These are phyloP conservation scores for Straminergon stramineum DNA, from an alignment of 225 moss, liverwort and hornwort genomes.

Conservation along the genomic window DNA sequence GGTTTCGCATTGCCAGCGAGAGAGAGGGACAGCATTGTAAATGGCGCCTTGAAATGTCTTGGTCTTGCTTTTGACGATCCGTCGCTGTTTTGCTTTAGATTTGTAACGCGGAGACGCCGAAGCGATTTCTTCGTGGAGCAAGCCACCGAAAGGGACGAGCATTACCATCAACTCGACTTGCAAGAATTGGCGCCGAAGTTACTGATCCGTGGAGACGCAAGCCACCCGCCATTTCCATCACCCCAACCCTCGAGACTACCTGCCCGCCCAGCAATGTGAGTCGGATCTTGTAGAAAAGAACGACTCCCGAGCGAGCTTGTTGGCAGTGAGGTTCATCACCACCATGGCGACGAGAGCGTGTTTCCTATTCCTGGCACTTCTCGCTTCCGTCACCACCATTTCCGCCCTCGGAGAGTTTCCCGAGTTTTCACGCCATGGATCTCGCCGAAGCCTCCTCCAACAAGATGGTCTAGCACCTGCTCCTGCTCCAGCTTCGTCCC, in stretches of 20 bases:
- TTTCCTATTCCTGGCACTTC: constrained; percentile 1
- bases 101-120: neutral
- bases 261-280: constrained; percentile 1
- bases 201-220: neutral
- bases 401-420: neutral
- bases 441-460: constrained; percentile 10
- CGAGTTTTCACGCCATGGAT: neutral
- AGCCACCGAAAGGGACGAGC: neutral
- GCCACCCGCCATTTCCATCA: neutral
- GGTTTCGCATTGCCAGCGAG: neutral
- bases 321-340: neutral
- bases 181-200: neutral
- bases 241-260: neutral
- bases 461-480: neutral
- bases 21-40: neutral
- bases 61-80: neutral
- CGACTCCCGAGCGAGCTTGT: neutral
- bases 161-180: neutral
- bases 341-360: neutral
- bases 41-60: neutral
- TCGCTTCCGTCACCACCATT: neutral
- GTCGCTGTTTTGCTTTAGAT: neutral
- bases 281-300: neutral
- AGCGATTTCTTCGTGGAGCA: neutral
- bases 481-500: neutral